Evolutionary conservation across 768 basidiomycete genomes (phyloP), one percentile per base, ranked within the genome.

Genomic region (Mycena haematopus): DNA sequence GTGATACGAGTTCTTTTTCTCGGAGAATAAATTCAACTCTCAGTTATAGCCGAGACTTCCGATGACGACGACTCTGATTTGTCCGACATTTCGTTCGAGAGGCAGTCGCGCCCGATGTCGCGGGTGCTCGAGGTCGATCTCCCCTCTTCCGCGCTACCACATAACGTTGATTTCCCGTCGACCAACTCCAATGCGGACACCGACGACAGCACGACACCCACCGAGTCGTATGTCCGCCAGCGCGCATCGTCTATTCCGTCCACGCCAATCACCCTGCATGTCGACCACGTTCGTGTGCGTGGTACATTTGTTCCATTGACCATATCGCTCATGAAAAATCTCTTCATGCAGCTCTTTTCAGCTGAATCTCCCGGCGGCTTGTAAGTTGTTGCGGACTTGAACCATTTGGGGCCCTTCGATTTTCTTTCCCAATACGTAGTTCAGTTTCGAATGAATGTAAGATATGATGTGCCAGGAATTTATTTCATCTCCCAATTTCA

Each of bases 331-430:
- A 45, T 7, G n/a, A 31, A 47, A 10, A 47, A 27, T 27, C 11
- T 56, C 6, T 6, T 14, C 0, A 27, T 33, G 8, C 56, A 73
- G 72, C 69, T 73, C n/a, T 73, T 73, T 51, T 68, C 67, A 47
- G 74, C 69, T 17, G 65, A 67, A 53, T 70, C 66, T 44, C 74
- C 69, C 27, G 70, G 67, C n/a, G 65, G 60, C n/a, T 40, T 66
- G 40, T 66, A 62, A 54, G 35, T n/a, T 45, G 19, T 51, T 51
- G 14, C 29, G n/a, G 42, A 42, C 22, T 47, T 54, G 17, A 56
- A 55, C n/a, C 27, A 55, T 52, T 56, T 35, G 59, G 56, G 22
- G 22, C 1, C 42, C 15, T 65, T 65, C 64, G 64, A 65, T 38
- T 45, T 65, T 65, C 64, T 22, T 44, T 15, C 36, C 53, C 60